phyloP scores from a whole-genome alignment of 148 eudicot genomes.

The Dianthus caryophyllus region DNA sequence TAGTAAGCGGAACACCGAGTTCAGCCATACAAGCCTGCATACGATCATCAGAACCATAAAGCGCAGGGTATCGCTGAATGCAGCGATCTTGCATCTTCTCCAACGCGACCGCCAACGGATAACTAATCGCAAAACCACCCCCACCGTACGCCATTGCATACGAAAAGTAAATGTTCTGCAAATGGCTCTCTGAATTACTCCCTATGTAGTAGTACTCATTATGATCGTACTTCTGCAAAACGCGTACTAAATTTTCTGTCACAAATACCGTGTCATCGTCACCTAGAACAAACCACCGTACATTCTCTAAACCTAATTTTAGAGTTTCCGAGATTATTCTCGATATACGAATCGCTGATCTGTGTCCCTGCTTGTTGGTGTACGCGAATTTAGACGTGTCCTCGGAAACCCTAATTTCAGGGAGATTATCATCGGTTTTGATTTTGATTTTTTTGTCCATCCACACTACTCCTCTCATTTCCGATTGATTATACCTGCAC shows the following conservation, averaged over 20 bases:
- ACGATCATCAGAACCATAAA: constrained; percentile 88
- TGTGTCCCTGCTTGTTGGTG: constrained; percentile 59
- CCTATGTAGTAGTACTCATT: constrained; percentile 70
- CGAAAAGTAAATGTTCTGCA: constrained; percentile 80
- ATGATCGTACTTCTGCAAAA: constrained; percentile 66
- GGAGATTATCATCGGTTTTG: constrained; percentile 27
- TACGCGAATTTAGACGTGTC: constrained; percentile 59
- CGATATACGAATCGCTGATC: constrained; percentile 86
- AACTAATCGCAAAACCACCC: constrained; percentile 93
- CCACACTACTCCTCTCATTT: constrained; percentile 74
- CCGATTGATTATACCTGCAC: constrained; percentile 30
- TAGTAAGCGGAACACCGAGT: constrained; percentile 90
- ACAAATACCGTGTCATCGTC: constrained; percentile 90
- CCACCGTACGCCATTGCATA: constrained; percentile 96
- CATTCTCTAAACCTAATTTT: constrained; percentile 45
- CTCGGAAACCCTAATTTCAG: constrained; percentile 50
- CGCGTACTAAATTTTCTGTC: constrained; percentile 60
- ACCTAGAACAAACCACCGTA: constrained; percentile 82
- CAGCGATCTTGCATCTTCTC: constrained; percentile 80
- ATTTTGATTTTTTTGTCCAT: constrained; percentile 40
- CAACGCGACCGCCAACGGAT: constrained; percentile 72
- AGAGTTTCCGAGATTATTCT: constrained; percentile 76
- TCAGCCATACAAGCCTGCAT: constrained; percentile 98
- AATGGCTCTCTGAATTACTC: constrained; percentile 65
- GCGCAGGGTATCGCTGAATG: constrained; percentile 69